phyloP scores from a whole-genome alignment of 2,329 filamentous ascomycete genomes.

The Colletotrichum sp. region DNA sequence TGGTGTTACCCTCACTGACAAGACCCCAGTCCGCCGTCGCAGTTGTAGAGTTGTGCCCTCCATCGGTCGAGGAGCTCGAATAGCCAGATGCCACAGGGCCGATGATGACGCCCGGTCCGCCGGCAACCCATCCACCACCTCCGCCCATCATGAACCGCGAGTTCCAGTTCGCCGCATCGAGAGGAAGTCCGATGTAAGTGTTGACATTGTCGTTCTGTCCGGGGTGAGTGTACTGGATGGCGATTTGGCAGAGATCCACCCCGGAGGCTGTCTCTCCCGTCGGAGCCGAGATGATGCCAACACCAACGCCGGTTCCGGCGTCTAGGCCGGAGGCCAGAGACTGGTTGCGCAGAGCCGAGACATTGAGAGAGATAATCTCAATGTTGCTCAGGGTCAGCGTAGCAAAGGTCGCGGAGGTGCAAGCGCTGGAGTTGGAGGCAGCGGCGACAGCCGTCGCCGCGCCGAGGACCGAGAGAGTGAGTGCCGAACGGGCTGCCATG shows the following conservation, averaged over 20 bases:
- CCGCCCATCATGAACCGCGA: conserved; percentile 19
- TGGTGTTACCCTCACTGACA: not conserved
- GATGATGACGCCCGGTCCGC: not conserved
- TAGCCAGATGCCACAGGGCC: not conserved
- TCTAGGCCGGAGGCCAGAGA: not conserved
- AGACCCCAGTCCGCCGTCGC: not conserved
- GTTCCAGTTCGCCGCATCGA: conserved; percentile 22
- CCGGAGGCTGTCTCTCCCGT: not conserved
- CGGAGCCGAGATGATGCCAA: not conserved
- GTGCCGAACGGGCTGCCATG: not conserved
- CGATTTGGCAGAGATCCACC: conserved; percentile 20
- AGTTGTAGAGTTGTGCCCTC: not conserved
- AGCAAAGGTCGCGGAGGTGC: not conserved
- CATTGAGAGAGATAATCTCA: not conserved
- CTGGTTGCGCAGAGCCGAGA: not conserved
- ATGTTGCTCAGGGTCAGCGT: not conserved
- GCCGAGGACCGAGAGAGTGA: not conserved
- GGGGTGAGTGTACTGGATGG: conserved; percentile 16
- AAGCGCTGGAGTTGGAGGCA: not conserved
- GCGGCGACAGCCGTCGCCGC: not conserved
- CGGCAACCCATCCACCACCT: conserved; percentile 19
- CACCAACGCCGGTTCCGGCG: not conserved
- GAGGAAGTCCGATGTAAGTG: conserved; percentile 20
- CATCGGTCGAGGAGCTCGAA: not conserved
- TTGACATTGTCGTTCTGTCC: conserved; percentile 14